phyloP scores from a whole-genome alignment of 1,284 basidiomycete genomes.

The Trichosporon asahii region DNA sequence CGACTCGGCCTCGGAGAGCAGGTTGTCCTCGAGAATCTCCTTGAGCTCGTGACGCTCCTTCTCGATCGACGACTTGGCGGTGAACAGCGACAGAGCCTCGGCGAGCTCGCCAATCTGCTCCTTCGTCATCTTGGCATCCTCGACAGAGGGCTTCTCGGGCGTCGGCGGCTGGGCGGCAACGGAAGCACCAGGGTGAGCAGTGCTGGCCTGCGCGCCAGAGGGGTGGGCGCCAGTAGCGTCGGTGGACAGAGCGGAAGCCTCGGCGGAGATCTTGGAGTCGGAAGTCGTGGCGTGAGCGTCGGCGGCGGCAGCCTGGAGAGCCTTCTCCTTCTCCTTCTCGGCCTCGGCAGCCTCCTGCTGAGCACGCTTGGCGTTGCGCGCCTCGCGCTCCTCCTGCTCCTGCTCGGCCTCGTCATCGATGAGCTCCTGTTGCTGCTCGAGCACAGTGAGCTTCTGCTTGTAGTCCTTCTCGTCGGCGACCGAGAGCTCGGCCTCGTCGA shows the following conservation, averaged over 20 bases:
- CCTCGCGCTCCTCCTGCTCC: neutral
- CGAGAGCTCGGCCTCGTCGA: constrained; percentile 94
- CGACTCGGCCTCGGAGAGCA: constrained; percentile 71
- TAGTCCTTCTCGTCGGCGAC: constrained; percentile 84
- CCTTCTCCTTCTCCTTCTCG: constrained; percentile 12
- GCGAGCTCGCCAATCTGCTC: constrained; percentile 90
- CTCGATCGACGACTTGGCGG: constrained; percentile 92
- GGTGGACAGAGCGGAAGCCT: neutral
- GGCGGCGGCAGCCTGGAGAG: neutral
- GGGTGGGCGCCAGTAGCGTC: neutral
- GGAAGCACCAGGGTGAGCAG: constrained; percentile 2
- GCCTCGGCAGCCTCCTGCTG: constrained; percentile 10
- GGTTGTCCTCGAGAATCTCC: constrained; percentile 85
- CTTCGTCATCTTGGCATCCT: constrained; percentile 2
- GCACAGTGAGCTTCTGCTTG: constrained; percentile 95
- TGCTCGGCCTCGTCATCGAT: constrained; percentile 73
- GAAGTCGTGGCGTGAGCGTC: neutral
- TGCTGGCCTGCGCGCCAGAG: neutral
- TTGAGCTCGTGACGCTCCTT: constrained; percentile 92
- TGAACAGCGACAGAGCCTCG: constrained; percentile 85
- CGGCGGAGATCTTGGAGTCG: constrained; percentile 5
- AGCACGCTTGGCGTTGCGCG: neutral
- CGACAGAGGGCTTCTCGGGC: neutral
- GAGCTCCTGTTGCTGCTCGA: constrained; percentile 97
- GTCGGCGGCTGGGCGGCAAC: constrained; percentile 1